Evolutionary conservation across 805 yeast genomes (phyloP).

Genomic region (Candida schatavii): DNA sequence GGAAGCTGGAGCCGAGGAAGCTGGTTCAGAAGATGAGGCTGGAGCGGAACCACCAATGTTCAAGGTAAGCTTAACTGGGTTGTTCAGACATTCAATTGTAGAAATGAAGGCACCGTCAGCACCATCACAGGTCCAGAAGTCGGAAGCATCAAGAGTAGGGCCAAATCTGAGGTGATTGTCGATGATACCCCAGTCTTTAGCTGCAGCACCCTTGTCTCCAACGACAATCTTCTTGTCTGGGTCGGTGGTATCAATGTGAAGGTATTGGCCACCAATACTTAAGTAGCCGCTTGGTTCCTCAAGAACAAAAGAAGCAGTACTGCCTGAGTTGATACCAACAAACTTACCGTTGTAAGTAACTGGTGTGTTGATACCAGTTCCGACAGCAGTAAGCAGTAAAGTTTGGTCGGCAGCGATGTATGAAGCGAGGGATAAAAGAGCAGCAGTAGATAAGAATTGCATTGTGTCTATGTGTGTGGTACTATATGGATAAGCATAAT

Average conservation of each 20-base stretch:
- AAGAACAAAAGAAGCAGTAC: conserved; percentile 17
- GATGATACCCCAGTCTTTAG: conserved; percentile 25
- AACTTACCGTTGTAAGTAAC: conserved; percentile 18
- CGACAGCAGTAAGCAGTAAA: conserved; percentile 26
- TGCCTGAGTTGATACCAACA: conserved; percentile 8
- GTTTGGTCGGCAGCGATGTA: conserved; percentile 28
- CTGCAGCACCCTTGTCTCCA: conserved; percentile 14
- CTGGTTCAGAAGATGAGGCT: conserved; percentile 23
- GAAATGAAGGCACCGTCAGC: conserved; percentile 14
- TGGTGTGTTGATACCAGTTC: conserved; percentile 18
- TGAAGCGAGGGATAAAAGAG: conserved; percentile 23
- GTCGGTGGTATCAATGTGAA: conserved; percentile 15
- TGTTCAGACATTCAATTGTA: conserved; percentile 9
- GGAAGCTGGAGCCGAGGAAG: conserved; percentile 22
- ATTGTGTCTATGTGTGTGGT: conserved; percentile 4
- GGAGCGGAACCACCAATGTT: conserved; percentile 16
- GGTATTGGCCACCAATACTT: conserved; percentile 17
- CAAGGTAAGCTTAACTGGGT: conserved; percentile 10
- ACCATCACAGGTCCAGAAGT: conserved; percentile 25
- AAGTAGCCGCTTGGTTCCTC: conserved; percentile 30
- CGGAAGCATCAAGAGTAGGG: conserved; percentile 11
- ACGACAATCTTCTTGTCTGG: conserved; percentile 6
- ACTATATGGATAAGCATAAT: no score
- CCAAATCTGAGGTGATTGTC: conserved; percentile 26
- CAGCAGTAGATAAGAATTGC: conserved; percentile 12